Base-by-base conservation (phyloP, 768 basidiomycete genomes). In the Hemileccinum rubropunctum region DNA sequence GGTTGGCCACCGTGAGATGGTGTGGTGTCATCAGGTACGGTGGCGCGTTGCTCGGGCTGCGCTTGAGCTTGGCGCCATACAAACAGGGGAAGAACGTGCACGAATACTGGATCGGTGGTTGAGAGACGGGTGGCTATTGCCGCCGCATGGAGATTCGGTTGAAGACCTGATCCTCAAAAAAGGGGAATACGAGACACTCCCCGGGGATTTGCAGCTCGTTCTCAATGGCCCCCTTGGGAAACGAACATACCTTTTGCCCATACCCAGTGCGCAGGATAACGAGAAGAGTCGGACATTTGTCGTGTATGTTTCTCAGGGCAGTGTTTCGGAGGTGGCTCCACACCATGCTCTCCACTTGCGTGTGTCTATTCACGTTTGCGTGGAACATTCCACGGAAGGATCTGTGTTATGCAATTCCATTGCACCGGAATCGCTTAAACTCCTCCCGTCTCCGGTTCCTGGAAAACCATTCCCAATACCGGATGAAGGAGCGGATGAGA, bases 1-100 rank as follows among this genome's bases (percentile, higher is more conserved):
- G 2, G 90, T 98, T 5, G 95, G 95, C 21, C 97, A 99, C 66
- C 84, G 84, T 36, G 95, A 91, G 52, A 95, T 98, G 82, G 92
- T 98, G 4, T 99, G 97, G 97, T 98, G 97, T 63, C 91, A 98
- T 68, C 97, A 99, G 69, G 85, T 98, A 10, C 86, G 97, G 35
- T 91, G 87, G 88, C 80, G 84, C 20, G 74, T 95, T 30, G 94
- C 94, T 14, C 77, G 90, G 45, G 81, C 84, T 17, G 84, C 84
- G 21, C 70, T 98, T 6, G 89, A 91, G 58, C 71, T 89, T 11
- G 78, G 78, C 3, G 61, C 54, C n/a, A 49, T 61, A 6, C 33
- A 49, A 3, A 58, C 69, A 0, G 41, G 44, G 23, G 63, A 58
- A 4, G 55, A 41, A 4, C 68, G 67, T 2, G 71, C 71, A 27